Percentiles rank a stretch among this genome's conserved stretches.
Conservation (phyloP, 441 rosid species). For the Omphalea diandra region DNA sequence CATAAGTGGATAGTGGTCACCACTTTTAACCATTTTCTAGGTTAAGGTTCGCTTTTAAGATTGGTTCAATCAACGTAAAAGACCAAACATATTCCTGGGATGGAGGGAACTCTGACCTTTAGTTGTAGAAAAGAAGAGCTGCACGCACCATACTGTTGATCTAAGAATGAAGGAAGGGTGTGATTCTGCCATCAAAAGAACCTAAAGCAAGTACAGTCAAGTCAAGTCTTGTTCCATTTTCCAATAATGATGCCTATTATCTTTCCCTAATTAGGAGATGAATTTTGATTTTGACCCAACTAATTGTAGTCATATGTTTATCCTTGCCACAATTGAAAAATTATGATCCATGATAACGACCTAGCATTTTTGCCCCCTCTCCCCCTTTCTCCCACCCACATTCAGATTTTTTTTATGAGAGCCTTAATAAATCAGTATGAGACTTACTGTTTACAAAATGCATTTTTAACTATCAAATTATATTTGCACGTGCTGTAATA, state of each 20-base stretch:
- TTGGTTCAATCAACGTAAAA: background rate
- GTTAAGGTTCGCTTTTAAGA: background rate
- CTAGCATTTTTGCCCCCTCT: no score
- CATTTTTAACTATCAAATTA: no score
- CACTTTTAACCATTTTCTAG: background rate
- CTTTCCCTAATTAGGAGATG: background rate
- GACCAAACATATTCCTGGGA: background rate
- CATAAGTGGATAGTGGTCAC: no score
- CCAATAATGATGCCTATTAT: background rate
- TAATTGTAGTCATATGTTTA: background rate
- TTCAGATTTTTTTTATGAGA: no score
- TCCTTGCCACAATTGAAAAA: no score
- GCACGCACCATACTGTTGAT: background rate
- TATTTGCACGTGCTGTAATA: no score
- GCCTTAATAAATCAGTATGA: no score
- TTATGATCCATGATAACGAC: no score
- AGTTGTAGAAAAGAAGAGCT: background rate
- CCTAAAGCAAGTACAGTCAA: background rate
- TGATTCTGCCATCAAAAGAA: conserved; percentile 21
- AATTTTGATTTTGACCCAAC: background rate
- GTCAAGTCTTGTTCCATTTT: conserved; percentile 1
- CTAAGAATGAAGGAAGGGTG: background rate
- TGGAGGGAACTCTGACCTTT: background rate
- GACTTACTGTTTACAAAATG: no score
- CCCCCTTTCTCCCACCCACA: no score